Base-by-base conservation (phyloP, 2,329 filamentous ascomycete species). In the Aureobasidium subglaciale region DNA sequence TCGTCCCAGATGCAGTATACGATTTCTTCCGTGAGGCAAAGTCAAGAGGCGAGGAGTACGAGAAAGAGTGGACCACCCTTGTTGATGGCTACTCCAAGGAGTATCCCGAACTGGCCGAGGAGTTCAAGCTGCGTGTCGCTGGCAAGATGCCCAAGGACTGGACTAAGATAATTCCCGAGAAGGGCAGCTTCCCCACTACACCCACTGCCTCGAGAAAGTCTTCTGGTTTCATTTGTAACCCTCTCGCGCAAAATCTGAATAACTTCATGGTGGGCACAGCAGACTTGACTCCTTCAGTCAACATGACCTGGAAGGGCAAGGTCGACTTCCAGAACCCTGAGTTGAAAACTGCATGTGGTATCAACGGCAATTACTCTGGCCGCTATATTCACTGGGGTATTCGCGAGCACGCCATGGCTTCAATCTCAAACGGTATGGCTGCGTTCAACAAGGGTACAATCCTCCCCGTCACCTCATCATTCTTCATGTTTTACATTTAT, bases 351-450 rank as follows among this genome's bases (percentile, higher is more conserved):
- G 60, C 64, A 2, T 65, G 75, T 58, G 78, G 78, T 6, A 75
- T 79, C 61, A 79, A 78, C 59, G 83, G 82, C 38, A 69, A 78
- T 65, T 78, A 78, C 61, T 64, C 66, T 2, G 74, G 74, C 20
- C 71, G 74, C 7, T 75, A 75, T 59, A 71, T 84, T 59, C 81
- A 81, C 65, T 84, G 75, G 64, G 81, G 81, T 35, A 77, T 84
- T 54, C 77, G 81, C 5, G 81, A 84, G 61, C 81, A 84, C 63
- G 81, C 80, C 55, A 85, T 85, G 82, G 74, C 74, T 2, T 68
- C 76, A 27, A 78, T 82, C 22, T 74, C 68, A 15, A 71, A 71
- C 57, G 69, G 69, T 16, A 63, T 71, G 29, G 67, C 69, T 2
- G 69, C 69, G 4, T 71, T 65, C 63, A 62, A 65, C 42, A 65